A percentile compares a stretch with the other conserved stretches of the same genome.
phyloP scores from a whole-genome alignment of 2,329 filamentous ascomycete species.

The Apiospora saccharicola region DNA sequence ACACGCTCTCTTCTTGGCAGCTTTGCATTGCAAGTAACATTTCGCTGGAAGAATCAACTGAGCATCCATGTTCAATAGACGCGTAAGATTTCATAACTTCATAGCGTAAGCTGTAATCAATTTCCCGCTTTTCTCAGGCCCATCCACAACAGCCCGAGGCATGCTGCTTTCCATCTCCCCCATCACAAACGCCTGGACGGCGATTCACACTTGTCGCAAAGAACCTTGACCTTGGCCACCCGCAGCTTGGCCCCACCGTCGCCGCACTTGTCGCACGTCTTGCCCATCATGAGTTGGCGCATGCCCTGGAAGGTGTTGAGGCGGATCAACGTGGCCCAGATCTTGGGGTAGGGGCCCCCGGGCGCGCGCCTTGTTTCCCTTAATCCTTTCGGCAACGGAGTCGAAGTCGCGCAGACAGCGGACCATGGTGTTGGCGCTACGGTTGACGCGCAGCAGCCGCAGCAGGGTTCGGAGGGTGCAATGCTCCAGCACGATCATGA shows the following conservation, averaged over 20 bases:
- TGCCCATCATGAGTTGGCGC: constrained; percentile 30
- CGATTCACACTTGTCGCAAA: constrained; percentile 31
- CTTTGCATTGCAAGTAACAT: not conserved
- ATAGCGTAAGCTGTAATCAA: not conserved
- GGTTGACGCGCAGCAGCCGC: constrained; percentile 32
- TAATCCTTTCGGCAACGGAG: constrained; percentile 29
- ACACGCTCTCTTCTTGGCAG: not conserved
- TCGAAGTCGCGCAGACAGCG: constrained; percentile 27
- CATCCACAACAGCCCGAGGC: not conserved
- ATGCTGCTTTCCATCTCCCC: not conserved
- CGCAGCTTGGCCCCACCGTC: constrained; percentile 29
- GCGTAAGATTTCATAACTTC: not conserved
- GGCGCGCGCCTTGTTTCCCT: constrained; percentile 31
- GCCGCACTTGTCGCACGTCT: constrained; percentile 31
- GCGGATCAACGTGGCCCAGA: constrained; percentile 32
- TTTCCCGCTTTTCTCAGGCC: not conserved
- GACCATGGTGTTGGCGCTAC: constrained; percentile 26
- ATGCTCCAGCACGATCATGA: constrained; percentile 32
- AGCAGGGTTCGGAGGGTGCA: constrained; percentile 33
- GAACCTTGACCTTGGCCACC: constrained; percentile 32
- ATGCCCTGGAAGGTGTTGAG: constrained; percentile 31
- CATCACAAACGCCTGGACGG: not conserved
- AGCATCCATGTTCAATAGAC: not conserved
- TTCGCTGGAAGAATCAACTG: not conserved
- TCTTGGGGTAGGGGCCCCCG: constrained; percentile 28